Conservation (phyloP, 805 yeast genomes). For the Debaryomyces hansenii region DNA sequence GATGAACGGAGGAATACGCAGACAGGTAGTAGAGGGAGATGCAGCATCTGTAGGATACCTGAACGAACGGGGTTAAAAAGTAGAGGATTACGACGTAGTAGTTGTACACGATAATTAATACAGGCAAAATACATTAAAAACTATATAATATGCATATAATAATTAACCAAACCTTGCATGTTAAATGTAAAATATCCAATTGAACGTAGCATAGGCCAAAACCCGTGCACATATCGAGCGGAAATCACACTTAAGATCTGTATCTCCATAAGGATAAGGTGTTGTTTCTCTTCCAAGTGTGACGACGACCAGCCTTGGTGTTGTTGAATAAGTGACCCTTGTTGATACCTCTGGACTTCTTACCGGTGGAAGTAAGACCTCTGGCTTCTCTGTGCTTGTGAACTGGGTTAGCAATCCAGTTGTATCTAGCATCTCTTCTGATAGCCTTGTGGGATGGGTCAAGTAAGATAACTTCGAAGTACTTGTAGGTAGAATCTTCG, state of each 20-base stretch:
- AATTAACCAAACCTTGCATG: background rate
- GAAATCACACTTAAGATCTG: conserved; percentile 62
- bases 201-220: background rate
- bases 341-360: conserved; percentile 99
- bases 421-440: conserved; percentile 97
- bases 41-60: too few species aligned
- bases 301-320: conserved; percentile 98
- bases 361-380: conserved; percentile 97
- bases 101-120: background rate
- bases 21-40: too few species aligned
- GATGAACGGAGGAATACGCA: too few species aligned
- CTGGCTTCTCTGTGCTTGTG: conserved; percentile 99
- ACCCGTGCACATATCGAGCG: background rate
- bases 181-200: background rate
- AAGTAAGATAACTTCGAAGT: conserved; percentile 95
- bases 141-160: background rate
- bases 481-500: conserved; percentile 99
- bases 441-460: conserved; percentile 98
- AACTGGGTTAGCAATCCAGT: conserved; percentile 99
- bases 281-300: conserved; percentile 99
- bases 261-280: conserved; percentile 99
- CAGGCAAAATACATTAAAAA: background rate
- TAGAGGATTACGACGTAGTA: background rate
- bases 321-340: conserved; percentile 99
- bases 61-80: too few species aligned